These are phyloP conservation scores for Lycium barbarum DNA, from an alignment of 257 asterid species.

Conservation along the genomic window DNA sequence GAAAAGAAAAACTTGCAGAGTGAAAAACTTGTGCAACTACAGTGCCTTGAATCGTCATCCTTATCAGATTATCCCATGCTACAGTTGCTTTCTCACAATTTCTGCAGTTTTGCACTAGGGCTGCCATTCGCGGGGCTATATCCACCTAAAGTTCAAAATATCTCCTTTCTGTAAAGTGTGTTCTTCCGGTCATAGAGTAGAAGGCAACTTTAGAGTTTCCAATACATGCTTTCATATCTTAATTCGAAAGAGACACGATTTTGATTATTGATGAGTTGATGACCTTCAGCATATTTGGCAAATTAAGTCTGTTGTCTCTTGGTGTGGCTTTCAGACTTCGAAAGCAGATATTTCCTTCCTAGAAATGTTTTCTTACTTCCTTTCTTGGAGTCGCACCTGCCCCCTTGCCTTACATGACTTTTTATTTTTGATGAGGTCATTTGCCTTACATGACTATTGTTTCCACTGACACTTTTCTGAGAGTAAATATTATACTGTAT, in stretches of 20 bases:
- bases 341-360: slow-evolving; percentile 5
- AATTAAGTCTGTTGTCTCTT: neutral
- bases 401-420: slow-evolving; percentile 22
- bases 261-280: neutral
- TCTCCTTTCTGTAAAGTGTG: neutral
- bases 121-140: neutral
- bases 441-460: neutral
- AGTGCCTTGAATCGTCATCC: neutral
- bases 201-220: slow-evolving; percentile 3
- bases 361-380: neutral
- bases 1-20: neutral
- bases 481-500: neutral
- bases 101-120: neutral
- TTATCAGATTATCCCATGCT: neutral
- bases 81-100: neutral
- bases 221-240: neutral
- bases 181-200: neutral
- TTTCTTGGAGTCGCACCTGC: slow-evolving; percentile 9
- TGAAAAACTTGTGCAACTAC: neutral
- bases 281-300: neutral
- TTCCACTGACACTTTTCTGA: neutral
- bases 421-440: neutral
- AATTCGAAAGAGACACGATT: neutral
- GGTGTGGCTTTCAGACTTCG: neutral
- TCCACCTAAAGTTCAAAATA: slow-evolving; percentile 10